These are phyloP conservation scores for Alternaria arbusti DNA, from an alignment of 2,329 filamentous ascomycete genomes.

Conservation along the genomic window DNA sequence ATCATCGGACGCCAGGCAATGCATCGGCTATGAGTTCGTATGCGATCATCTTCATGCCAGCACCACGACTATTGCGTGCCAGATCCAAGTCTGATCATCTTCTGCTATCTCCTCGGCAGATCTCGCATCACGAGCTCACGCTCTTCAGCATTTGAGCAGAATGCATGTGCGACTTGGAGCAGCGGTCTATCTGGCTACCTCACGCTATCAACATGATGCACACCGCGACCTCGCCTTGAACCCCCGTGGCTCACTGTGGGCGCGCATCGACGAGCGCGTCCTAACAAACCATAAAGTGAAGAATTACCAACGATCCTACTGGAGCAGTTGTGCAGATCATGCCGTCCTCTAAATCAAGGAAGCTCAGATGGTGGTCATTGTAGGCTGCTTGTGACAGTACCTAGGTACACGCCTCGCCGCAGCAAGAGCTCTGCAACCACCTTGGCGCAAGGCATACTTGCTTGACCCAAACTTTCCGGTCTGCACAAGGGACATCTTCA, in stretches of 20 bases:
- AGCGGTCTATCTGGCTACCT: neutral
- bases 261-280: neutral
- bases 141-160: neutral
- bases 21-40: neutral
- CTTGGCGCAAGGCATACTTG: neutral
- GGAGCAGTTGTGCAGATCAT: neutral
- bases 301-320: neutral
- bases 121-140: neutral
- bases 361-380: neutral
- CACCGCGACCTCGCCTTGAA: neutral
- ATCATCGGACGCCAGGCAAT: neutral
- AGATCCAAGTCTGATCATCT: neutral
- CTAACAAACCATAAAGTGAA: neutral
- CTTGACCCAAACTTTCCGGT: neutral
- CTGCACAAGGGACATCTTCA: neutral
- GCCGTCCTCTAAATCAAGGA: neutral
- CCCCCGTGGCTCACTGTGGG: neutral
- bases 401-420: neutral
- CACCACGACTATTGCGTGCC: neutral
- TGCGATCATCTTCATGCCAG: neutral
- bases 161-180: neutral
- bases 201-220: neutral
- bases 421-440: neutral
- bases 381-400: neutral
- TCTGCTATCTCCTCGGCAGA: neutral